phyloP scores from a whole-genome alignment of 306 rosid species.

The Aeschynomene evenia region DNA sequence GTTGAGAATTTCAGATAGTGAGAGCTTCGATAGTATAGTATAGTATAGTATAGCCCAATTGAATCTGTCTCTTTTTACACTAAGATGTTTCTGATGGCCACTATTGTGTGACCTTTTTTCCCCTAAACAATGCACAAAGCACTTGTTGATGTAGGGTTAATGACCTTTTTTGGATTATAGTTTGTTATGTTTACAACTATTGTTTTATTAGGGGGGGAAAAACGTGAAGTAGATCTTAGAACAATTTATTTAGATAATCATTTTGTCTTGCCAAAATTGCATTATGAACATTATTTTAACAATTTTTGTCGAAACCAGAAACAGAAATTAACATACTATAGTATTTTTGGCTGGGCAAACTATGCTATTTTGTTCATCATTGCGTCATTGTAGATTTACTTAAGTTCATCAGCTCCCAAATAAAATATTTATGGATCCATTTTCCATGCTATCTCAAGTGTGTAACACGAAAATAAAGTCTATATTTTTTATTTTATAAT shows the following conservation, averaged over 20 bases:
- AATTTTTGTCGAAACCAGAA: neutral
- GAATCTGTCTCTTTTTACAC: constrained; percentile 9
- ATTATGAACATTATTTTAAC: neutral
- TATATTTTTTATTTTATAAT: too few species aligned
- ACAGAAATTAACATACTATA: neutral
- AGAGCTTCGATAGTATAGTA: constrained; percentile 21
- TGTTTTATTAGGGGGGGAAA: too few species aligned
- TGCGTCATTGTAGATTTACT: too few species aligned
- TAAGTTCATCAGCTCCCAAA: too few species aligned
- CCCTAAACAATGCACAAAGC: neutral
- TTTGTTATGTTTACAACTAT: neutral
- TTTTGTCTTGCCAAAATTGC: neutral
- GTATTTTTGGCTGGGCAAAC: too few species aligned
- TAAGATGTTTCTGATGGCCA: neutral
- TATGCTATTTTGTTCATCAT: too few species aligned
- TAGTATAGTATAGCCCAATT: constrained; percentile 13
- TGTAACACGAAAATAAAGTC: too few species aligned
- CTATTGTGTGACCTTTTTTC: neutral
- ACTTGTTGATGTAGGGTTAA: neutral
- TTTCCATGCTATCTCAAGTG: too few species aligned
- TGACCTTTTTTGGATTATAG: neutral
- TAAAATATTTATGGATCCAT: too few species aligned
- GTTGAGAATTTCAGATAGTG: too few species aligned
- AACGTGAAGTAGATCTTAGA: too few species aligned
- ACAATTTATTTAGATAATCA: neutral